Conservation (phyloP, 129 eudicot genomes). For the Flaveria linearis region DNA sequence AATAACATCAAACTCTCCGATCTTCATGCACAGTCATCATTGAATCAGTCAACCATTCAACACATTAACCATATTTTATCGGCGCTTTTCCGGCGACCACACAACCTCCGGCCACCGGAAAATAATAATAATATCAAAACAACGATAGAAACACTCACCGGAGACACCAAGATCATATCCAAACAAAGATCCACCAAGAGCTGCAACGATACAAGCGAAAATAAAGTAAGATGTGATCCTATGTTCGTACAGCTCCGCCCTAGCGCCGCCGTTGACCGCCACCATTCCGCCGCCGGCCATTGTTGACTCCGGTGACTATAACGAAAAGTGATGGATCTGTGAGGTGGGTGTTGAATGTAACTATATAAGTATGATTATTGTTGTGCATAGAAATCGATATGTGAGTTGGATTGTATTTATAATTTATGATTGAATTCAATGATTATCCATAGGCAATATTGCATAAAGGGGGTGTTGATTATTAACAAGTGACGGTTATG, state of each 20-base stretch:
- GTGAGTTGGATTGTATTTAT: constrained; percentile 14
- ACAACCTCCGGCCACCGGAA: too few species aligned
- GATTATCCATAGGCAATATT: constrained; percentile 16
- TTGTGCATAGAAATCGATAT: background rate
- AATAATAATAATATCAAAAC: background rate
- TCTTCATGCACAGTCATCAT: background rate
- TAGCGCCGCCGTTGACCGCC: constrained; percentile 40
- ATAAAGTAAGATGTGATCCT: constrained; percentile 64
- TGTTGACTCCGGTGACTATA: constrained; percentile 17
- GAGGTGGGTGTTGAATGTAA: background rate
- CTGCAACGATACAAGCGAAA: constrained; percentile 77
- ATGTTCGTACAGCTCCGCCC: constrained; percentile 68
- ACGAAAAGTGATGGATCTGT: background rate
- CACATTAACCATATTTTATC: background rate
- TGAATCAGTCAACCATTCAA: background rate
- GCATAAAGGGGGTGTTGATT: background rate
- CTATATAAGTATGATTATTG: background rate
- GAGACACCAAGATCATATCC: constrained; percentile 98
- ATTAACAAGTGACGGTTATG: background rate
- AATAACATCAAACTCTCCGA: constrained; percentile 5
- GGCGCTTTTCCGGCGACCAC: constrained; percentile 6
- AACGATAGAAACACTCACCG: constrained; percentile 43
- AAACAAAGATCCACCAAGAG: constrained; percentile 82
- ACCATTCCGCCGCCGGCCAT: constrained; percentile 89
- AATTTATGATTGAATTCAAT: constrained; percentile 3